phyloP scores from a whole-genome alignment of 768 basidiomycete species.

The Leccinum aurantiacum region DNA sequence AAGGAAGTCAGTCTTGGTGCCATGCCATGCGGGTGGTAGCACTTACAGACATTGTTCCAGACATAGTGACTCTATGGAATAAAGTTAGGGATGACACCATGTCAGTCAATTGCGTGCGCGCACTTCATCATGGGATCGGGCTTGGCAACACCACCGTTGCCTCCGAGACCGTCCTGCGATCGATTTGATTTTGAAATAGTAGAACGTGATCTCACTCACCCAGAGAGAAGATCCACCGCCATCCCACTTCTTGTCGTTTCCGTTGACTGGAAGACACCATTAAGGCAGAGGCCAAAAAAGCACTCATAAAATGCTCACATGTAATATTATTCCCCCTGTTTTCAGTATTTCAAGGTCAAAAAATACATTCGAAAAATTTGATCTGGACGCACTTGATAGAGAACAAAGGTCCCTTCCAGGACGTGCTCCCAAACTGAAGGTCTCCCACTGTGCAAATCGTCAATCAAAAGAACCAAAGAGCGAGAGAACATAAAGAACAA shows the following conservation, averaged over 20 bases:
- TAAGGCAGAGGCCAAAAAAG: neutral
- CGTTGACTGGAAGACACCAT: conserved; percentile 32
- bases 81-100: neutral
- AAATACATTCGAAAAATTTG: neutral
- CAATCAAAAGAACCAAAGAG: neutral
- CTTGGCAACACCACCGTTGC: conserved; percentile 14
- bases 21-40: neutral
- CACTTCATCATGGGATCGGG: conserved; percentile 44
- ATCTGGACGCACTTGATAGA: conserved; percentile 40
- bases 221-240: conserved; percentile 46
- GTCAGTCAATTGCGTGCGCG: neutral
- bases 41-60: conserved; percentile 37
- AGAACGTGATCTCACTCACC: conserved; percentile 24
- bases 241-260: conserved; percentile 41
- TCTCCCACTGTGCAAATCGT: conserved; percentile 47
- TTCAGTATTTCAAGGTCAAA: conserved; percentile 1
- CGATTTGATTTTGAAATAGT: neutral
- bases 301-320: conserved; percentile 36
- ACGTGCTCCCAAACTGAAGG: conserved; percentile 51
- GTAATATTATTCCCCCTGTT: conserved; percentile 47
- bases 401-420: conserved; percentile 57
- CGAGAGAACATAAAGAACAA: neutral
- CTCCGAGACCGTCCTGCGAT: conserved; percentile 30
- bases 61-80: conserved; percentile 36
- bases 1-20: neutral